Conservation (phyloP, 2,329 filamentous ascomycete genomes). For the Remersonia thermophila region DNA sequence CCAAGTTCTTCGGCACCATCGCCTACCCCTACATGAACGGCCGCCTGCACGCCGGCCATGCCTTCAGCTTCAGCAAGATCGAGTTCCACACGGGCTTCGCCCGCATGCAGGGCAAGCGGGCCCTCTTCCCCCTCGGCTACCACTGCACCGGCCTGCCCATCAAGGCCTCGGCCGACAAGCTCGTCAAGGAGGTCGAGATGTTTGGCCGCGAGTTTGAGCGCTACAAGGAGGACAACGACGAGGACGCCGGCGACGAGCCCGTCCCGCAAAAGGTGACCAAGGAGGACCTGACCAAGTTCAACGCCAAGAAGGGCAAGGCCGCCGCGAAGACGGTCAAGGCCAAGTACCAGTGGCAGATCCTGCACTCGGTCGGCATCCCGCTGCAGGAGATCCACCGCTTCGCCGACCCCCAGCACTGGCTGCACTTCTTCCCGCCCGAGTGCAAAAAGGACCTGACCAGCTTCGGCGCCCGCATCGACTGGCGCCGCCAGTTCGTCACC, state of each 20-base stretch:
- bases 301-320: constrained; percentile 84
- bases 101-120: constrained; percentile 79
- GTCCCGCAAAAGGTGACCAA: constrained; percentile 48
- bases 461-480: constrained; percentile 81
- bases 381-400: constrained; percentile 85
- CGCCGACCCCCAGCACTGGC: constrained; percentile 62
- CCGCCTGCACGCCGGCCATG: constrained; percentile 79
- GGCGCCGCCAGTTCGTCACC: constrained; percentile 84
- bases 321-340: constrained; percentile 80
- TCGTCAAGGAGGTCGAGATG: constrained; percentile 74
- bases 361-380: constrained; percentile 78
- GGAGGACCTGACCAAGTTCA: constrained; percentile 82
- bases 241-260: constrained; percentile 38
- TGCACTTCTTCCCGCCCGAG: constrained; percentile 79
- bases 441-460: constrained; percentile 68
- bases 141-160: constrained; percentile 98
- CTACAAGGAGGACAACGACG: constrained; percentile 48
- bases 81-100: constrained; percentile 83
- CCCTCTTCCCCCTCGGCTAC: constrained; percentile 84
- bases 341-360: constrained; percentile 92
- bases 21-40: constrained; percentile 69
- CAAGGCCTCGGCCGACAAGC: constrained; percentile 93
- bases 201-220: constrained; percentile 80
- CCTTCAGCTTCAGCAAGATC: constrained; percentile 82
- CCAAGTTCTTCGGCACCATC: constrained; percentile 74